A percentile compares a stretch with the other conserved stretches of the same genome.
Conservation (phyloP, 768 basidiomycete species). For the Russula olivacea region DNA sequence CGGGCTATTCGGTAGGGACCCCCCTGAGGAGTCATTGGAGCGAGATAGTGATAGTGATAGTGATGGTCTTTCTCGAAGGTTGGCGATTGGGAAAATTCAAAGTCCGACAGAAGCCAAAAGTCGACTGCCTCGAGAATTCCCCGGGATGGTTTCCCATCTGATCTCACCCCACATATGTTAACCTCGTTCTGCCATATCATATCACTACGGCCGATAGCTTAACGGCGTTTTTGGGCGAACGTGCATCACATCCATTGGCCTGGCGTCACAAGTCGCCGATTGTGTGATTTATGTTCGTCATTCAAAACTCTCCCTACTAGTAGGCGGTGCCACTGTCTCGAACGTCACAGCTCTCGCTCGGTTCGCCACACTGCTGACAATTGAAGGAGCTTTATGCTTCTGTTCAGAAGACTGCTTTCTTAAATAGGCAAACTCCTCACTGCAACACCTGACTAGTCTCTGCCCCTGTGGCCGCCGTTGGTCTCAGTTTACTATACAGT, state of each 20-base stretch:
- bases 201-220: not conserved
- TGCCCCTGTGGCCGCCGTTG: not conserved
- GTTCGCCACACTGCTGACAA: conserved; percentile 2
- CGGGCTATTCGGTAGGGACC: not conserved
- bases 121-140: not conserved
- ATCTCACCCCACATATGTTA: conserved; percentile 1
- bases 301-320: not conserved
- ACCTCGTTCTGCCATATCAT: not conserved
- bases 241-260: conserved; percentile 20
- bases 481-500: conserved; percentile 9
- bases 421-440: not conserved
- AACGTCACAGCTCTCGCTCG: conserved; percentile 1
- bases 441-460: not conserved
- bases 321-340: conserved; percentile 8
- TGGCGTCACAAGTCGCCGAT: conserved; percentile 4
- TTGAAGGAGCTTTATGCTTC: conserved; percentile 9
- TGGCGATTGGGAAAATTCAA: not conserved
- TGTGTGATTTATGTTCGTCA: not conserved
- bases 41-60: not conserved
- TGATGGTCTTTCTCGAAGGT: not conserved
- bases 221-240: conserved; percentile 17
- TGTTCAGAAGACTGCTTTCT: conserved; percentile 9
- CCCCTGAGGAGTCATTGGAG: not conserved
- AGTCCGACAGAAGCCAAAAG: conserved; percentile 13
- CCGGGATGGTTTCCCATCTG: not conserved